Conservation (phyloP, 495 filamentous ascomycete species). For the Neurospora terricola region DNA sequence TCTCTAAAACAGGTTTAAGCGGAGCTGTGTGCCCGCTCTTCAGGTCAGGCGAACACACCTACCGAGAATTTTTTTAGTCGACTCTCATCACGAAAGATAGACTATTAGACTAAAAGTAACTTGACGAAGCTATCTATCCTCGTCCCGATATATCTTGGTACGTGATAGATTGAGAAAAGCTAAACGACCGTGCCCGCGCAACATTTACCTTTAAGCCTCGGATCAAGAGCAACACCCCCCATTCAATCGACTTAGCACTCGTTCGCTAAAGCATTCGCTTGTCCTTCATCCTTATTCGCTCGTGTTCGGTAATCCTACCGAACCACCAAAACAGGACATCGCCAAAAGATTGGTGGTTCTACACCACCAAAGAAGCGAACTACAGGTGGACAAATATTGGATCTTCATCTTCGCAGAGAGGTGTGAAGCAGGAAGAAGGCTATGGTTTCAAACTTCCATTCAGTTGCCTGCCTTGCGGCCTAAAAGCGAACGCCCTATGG, state of each 20-base stretch:
- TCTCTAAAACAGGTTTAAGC: not conserved
- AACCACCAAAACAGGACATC: not conserved
- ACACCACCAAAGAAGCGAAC: not conserved
- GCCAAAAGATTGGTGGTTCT: not conserved
- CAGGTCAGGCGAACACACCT: not conserved
- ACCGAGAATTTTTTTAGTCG: not conserved
- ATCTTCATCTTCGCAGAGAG: not conserved
- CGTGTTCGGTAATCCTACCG: not conserved
- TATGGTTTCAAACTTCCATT: not conserved
- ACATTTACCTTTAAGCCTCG: not conserved
- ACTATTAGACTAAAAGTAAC: not conserved
- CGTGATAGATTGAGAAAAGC: not conserved
- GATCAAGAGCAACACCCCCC: not conserved
- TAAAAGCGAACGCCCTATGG: not conserved
- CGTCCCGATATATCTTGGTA: not conserved
- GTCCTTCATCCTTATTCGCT: not conserved
- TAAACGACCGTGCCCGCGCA: not conserved
- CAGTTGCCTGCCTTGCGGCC: not conserved
- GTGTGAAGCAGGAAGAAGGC: not conserved
- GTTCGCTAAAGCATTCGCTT: not conserved
- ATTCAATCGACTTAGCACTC: not conserved
- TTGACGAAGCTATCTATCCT: not conserved
- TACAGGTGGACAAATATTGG: not conserved
- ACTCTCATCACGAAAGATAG: not conserved
- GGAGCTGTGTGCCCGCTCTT: not conserved